A percentile compares a stretch with the other conserved stretches of the same genome.
phyloP scores from a whole-genome alignment of 768 basidiomycete species.

The Hemileccinum impolitum region DNA sequence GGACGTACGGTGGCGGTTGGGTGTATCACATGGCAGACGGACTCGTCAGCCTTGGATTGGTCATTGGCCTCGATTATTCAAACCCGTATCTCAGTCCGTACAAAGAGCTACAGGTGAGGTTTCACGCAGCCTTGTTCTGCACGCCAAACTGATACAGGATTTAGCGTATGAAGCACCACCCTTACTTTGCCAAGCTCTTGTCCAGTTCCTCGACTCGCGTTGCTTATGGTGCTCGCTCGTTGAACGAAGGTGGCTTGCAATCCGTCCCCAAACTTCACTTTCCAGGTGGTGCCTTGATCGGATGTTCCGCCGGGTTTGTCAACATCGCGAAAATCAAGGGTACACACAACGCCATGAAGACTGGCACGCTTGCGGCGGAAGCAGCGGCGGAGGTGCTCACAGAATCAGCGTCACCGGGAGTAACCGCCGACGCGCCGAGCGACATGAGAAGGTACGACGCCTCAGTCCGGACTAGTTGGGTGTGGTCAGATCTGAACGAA shows the following conservation, averaged over 20 bases:
- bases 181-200: conserved; percentile 81
- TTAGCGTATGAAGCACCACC: conserved; percentile 94
- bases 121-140: background rate
- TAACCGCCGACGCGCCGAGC: conserved; percentile 22
- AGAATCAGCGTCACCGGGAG: conserved; percentile 14
- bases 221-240: conserved; percentile 84
- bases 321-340: conserved; percentile 99
- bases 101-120: conserved; percentile 81
- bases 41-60: conserved; percentile 85
- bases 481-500: conserved; percentile 81
- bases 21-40: conserved; percentile 95
- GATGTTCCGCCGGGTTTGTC: conserved; percentile 93
- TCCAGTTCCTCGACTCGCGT: conserved; percentile 70
- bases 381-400: conserved; percentile 66
- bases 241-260: conserved; percentile 94
- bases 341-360: conserved; percentile 99
- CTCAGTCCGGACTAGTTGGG: conserved; percentile 74
- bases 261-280: conserved; percentile 84
- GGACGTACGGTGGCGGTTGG: conserved; percentile 86
- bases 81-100: conserved; percentile 94
- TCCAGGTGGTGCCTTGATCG: conserved; percentile 92
- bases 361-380: conserved; percentile 95
- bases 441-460: conserved; percentile 75
- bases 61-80: conserved; percentile 90
- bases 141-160: conserved; percentile 4